Percentiles rank a stretch among this genome's conserved stretches.
Conservation (phyloP, 805 yeast species). For the Saturnispora serradocipensis region DNA sequence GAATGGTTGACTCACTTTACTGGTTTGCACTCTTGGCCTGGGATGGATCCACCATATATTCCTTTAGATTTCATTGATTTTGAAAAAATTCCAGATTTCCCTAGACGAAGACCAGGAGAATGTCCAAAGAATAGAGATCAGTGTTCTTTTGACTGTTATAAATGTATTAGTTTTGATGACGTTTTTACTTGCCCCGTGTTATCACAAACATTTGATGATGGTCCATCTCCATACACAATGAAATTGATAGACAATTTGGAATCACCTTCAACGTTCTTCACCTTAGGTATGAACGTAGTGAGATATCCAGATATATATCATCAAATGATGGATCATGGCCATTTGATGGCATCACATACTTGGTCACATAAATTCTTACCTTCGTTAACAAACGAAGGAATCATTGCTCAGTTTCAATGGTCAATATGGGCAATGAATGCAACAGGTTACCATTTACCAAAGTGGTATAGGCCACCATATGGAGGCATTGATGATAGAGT, state of each 20-base stretch:
- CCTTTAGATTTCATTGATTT: slow-evolving; percentile 67
- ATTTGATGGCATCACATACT: slow-evolving; percentile 79
- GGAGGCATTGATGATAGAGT: slow-evolving; percentile 91
- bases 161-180: slow-evolving; percentile 71
- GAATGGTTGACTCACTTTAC: slow-evolving; percentile 71
- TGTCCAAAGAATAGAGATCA: slow-evolving; percentile 45
- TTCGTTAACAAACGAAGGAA: slow-evolving; percentile 62
- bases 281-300: slow-evolving; percentile 74
- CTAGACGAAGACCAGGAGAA: slow-evolving; percentile 44
- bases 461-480: slow-evolving; percentile 94
- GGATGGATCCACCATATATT: slow-evolving; percentile 76
- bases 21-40: slow-evolving; percentile 77
- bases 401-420: slow-evolving; percentile 90
- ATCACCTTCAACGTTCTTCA: slow-evolving; percentile 66
- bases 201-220: slow-evolving; percentile 92
- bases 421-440: slow-evolving; percentile 98
- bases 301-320: slow-evolving; percentile 66
- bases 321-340: slow-evolving; percentile 51
- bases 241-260: slow-evolving; percentile 46
- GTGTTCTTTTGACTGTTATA: slow-evolving; percentile 82
- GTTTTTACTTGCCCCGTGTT: slow-evolving; percentile 62
- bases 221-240: slow-evolving; percentile 72
- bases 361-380: slow-evolving; percentile 91
- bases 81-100: slow-evolving; percentile 37
- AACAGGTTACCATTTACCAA: slow-evolving; percentile 76